Base-by-base conservation (phyloP, 176 grass and related monocot species). In the Oryza brachyantha region DNA sequence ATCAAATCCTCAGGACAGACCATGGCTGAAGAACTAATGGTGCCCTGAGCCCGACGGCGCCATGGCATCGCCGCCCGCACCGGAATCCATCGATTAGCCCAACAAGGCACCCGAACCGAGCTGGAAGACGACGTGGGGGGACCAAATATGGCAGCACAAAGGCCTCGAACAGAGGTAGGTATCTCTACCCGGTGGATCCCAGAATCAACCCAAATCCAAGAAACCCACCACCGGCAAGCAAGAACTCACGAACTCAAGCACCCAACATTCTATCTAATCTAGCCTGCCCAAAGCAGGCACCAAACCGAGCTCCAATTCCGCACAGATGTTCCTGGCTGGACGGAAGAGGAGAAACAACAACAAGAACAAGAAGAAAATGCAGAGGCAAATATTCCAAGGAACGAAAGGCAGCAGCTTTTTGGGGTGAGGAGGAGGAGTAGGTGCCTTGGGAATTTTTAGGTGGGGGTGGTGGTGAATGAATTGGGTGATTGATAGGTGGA, bases 371-470 rank as follows among this genome's bases (percentile, higher is more conserved):
- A 32, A 32, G n/a, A n/a, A n/a, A n/a, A n/a, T n/a, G 10, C 10
- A 39, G 29, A 63, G 21, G 65, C 64, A 71, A 78, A 72, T 19
- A 78, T 50, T 73, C 39, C 43, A 64, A 21, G 62, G 29, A 83
- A 21, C 14, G 27, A 37, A 31, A 39, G 27, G 48, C 14, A 50
- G 16, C 40, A 19, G 52, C 59, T 70, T 50, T 50, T 66, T 32
- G 74, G 48, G 69, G 39, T 13, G 32, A 52, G 57, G 73, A 34
- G 28, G 34, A 54, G 58, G 21, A 74, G 50, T n/a, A 29, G 79
- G 67, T 63, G 57, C 36, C 9, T 24, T 59, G 72, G 85, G 32
- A 81, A 48, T 75, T 69, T 75, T 26, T 57, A 46, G 67, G 34
- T 28, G 78, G 61, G 48, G 27, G n/a, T 34, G 27, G n/a, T 35